Percentiles rank a stretch among this genome's conserved stretches.
Evolutionary conservation across 2,329 filamentous ascomycete genomes (phyloP).

Genomic region (Fusarium proliferatum): DNA sequence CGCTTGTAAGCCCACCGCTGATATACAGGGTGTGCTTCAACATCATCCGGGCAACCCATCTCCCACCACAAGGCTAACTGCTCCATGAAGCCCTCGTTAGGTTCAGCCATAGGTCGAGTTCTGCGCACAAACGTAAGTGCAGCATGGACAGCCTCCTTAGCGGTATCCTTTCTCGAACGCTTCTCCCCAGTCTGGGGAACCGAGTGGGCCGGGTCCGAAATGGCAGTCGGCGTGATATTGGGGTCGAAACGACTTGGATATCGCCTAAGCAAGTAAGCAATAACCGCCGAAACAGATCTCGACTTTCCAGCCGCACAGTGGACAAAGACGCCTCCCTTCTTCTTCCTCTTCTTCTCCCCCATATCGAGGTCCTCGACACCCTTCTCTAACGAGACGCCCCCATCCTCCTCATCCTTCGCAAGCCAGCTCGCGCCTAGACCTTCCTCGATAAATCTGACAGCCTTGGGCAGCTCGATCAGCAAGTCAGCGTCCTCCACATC

Average conservation of each 20-base stretch:
- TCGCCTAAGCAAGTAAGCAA: constrained; percentile 85
- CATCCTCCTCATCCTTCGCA: constrained; percentile 23
- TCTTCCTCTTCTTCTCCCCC: constrained; percentile 27
- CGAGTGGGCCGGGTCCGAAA: constrained; percentile 32
- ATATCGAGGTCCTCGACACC: constrained; percentile 28
- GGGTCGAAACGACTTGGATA: constrained; percentile 65
- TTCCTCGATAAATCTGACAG: constrained; percentile 84
- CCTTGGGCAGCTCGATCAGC: constrained; percentile 80
- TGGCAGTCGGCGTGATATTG: constrained; percentile 47
- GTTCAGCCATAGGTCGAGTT: constrained; percentile 82
- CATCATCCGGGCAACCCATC: constrained; percentile 79
- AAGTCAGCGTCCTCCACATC: constrained; percentile 92
- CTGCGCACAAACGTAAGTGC: constrained; percentile 78
- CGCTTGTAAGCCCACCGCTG: constrained; percentile 74
- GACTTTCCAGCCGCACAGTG: constrained; percentile 96
- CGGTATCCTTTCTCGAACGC: constrained; percentile 49
- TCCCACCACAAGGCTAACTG: constrained; percentile 89
- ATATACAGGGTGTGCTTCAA: constrained; percentile 78
- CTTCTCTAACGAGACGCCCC: constrained; percentile 37
- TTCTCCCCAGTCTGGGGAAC: constrained; percentile 17
- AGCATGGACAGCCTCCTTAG: constrained; percentile 60
- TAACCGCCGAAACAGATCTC: constrained; percentile 83
- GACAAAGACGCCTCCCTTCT: constrained; percentile 62
- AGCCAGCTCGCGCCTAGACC: constrained; percentile 62
- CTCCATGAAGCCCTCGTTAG: constrained; percentile 90